Evolutionary conservation across 306 rosid genomes (phyloP), one percentile per base, ranked within the genome.

Genomic region (Vigna reflexopilosa): DNA sequence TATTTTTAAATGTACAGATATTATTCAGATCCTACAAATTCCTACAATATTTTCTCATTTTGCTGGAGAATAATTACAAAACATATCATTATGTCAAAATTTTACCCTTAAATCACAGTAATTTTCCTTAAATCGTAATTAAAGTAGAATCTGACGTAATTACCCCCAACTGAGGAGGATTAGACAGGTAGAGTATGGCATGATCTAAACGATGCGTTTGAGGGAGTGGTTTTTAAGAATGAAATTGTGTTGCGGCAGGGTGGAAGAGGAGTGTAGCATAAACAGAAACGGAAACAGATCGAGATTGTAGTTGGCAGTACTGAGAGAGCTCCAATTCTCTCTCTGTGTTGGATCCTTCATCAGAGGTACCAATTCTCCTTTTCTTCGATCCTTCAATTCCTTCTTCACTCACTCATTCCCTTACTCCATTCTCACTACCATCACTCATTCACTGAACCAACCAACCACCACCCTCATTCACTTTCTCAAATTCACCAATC

Each of bases 261-360:
- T 32, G 16, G 5, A 67, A 55, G 77, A 13, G 16, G 76, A 19
- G 70, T 45, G 42, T 1, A 48, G 58, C 68, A 77, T 70, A 58
- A 69, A 69, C 82, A 77, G 76, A 58, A 69, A 69, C 82, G 69
- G 82, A 78, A 69, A 58, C 77, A 78, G 82, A 78, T 78, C 82
- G 77, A 78, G 82, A 78, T 78, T 78, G 77, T 58, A 78, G 76
- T 68, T 24, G 26, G 30, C 19, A 56, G 44, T 14, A 1, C 34
- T 66, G 16, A 54, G 65, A 76, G 54, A 76, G 40, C 74, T 76
- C 24, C 30, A 64, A 54, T 32, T 75, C 63, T 28, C 51, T 24
- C 15, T 19, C 63, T 40, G 7, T 6, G 47, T 9, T 42, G 36
- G 66, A 72, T 52, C 76, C 49, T 71, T 55, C 57, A 76, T 64